These are phyloP conservation scores for Penicillium paneum DNA, from an alignment of 2,329 filamentous ascomycete genomes.

Conservation along the genomic window DNA sequence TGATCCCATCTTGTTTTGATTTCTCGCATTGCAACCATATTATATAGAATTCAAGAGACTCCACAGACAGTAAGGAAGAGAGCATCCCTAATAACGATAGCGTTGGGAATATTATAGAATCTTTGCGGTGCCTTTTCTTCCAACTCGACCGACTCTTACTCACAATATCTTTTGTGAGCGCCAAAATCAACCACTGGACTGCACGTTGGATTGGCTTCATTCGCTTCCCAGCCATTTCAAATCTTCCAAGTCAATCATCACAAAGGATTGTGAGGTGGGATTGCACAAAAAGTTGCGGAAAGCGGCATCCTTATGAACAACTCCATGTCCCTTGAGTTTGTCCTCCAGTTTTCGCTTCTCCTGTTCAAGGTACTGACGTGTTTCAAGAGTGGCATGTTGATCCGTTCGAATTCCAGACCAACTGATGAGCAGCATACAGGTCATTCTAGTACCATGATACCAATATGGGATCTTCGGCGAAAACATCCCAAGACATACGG, in stretches of 20 bases:
- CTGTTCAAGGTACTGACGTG: not conserved
- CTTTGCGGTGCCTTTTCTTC: not conserved
- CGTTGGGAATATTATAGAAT: not conserved
- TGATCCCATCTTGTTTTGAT: not conserved
- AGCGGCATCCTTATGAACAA: constrained; percentile 19
- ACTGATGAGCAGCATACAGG: constrained; percentile 19
- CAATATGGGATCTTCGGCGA: constrained; percentile 20
- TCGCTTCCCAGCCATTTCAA: constrained; percentile 14
- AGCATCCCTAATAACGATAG: not conserved
- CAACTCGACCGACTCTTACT: not conserved
- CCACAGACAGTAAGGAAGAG: not conserved
- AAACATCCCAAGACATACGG: constrained; percentile 27
- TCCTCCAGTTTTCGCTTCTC: constrained; percentile 14
- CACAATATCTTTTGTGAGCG: not conserved
- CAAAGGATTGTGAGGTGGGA: constrained; percentile 8
- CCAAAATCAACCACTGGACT: not conserved
- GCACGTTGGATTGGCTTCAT: not conserved
- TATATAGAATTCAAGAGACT: not conserved
- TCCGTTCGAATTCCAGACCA: constrained; percentile 18
- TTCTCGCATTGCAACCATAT: not conserved
- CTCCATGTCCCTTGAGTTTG: constrained; percentile 14
- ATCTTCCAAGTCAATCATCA: constrained; percentile 29
- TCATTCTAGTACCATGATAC: constrained; percentile 26
- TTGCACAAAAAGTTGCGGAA: constrained; percentile 29
- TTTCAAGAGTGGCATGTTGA: not conserved